A percentile compares a stretch with the other conserved stretches of the same genome.
These are phyloP conservation scores for Aphanoascus verrucosus DNA, from an alignment of 2,329 filamentous ascomycete species.

Conservation along the genomic window DNA sequence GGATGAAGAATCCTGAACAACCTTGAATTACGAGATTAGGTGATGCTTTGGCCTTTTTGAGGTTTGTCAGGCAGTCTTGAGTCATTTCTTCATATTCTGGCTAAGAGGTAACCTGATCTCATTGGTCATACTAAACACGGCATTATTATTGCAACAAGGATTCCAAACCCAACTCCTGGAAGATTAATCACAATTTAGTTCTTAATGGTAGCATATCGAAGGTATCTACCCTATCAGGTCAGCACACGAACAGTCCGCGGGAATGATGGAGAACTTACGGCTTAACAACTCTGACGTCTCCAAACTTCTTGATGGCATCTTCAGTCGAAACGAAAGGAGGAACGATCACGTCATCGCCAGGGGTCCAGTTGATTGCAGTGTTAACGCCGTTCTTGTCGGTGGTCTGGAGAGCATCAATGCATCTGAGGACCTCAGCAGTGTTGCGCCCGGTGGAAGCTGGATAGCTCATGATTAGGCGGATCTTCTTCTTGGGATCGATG, in stretches of 20 bases:
- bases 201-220: constrained; percentile 30
- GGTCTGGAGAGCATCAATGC: constrained; percentile 67
- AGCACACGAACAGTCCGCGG: neutral
- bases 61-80: neutral
- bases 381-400: constrained; percentile 82
- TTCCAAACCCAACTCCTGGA: neutral
- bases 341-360: constrained; percentile 85
- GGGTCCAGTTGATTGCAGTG: constrained; percentile 82
- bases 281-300: constrained; percentile 54
- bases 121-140: neutral
- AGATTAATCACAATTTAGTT: constrained; percentile 15
- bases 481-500: constrained; percentile 88
- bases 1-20: no score
- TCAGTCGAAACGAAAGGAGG: constrained; percentile 72
- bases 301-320: constrained; percentile 80
- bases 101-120: neutral
- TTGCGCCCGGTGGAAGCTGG: constrained; percentile 82
- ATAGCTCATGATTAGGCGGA: constrained; percentile 85
- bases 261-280: constrained; percentile 33
- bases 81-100: neutral
- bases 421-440: constrained; percentile 65
- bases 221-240: constrained; percentile 22
- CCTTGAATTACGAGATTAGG: no score
- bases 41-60: neutral
- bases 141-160: neutral